Percentiles rank a stretch among this genome's conserved stretches.
Evolutionary conservation across 2,329 filamentous ascomycete genomes (phyloP).

Genomic region (Fusarium begoniae): DNA sequence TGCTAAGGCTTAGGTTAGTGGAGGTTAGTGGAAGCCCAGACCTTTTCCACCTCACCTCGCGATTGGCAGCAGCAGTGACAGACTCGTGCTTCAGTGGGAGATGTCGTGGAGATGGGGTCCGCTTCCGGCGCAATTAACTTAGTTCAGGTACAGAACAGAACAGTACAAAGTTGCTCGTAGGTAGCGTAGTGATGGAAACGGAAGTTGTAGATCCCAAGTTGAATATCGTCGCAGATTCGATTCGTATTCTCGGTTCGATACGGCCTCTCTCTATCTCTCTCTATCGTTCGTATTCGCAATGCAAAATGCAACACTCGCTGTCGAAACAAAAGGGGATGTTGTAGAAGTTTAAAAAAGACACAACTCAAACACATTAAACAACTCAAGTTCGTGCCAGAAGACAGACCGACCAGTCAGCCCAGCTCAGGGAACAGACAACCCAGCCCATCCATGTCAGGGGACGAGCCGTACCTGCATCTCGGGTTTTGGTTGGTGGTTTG

Average conservation of each 20-base stretch:
- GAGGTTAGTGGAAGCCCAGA: constrained; percentile 32
- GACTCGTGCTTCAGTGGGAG: constrained; percentile 13
- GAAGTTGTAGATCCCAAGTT: constrained; percentile 1
- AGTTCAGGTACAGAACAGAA: constrained; percentile 20
- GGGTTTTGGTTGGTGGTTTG: constrained; percentile 38
- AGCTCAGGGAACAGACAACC: neutral
- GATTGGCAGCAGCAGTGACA: constrained; percentile 3
- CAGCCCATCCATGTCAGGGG: constrained; percentile 42
- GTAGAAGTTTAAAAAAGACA: constrained; percentile 13
- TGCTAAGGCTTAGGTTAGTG: constrained; percentile 17
- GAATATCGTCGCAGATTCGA: neutral
- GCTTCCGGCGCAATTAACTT: constrained; percentile 29
- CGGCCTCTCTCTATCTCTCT: neutral
- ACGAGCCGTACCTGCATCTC: constrained; percentile 41
- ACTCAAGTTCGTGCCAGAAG: constrained; percentile 25
- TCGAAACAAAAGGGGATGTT: constrained; percentile 3
- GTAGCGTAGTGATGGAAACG: neutral
- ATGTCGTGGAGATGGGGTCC: constrained; percentile 33
- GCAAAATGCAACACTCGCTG: neutral
- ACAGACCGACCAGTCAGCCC: constrained; percentile 6
- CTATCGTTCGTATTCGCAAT: constrained; percentile 4
- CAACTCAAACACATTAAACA: constrained; percentile 9
- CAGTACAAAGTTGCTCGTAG: neutral
- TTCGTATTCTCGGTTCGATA: constrained; percentile 7
- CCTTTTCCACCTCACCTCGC: constrained; percentile 26